Evolutionary conservation across 73 alveolate genomes (phyloP).

Genomic region (Tetrahymena malaccensis): DNA sequence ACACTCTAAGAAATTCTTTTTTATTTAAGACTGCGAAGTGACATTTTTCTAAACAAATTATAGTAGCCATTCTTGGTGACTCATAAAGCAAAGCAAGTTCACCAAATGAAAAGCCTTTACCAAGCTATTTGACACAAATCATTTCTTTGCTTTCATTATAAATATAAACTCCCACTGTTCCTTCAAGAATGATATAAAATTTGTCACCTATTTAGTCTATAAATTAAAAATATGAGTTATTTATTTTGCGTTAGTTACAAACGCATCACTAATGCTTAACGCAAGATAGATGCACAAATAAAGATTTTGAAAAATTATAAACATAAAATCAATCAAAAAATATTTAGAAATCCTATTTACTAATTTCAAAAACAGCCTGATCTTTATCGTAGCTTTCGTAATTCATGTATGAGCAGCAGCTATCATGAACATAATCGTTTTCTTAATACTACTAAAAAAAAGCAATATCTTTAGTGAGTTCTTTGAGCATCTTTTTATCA

Average conservation of each 20-base stretch:
- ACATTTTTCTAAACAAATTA: neutral
- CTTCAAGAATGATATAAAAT: neutral
- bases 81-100: neutral
- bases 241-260: neutral
- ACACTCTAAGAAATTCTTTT: neutral
- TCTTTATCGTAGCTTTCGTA: neutral
- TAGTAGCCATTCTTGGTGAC: slow-evolving; percentile 6
- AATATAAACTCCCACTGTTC: neutral
- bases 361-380: neutral
- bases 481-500: neutral
- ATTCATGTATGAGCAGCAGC: neutral
- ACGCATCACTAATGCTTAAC: neutral
- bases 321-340: too few relatives aligned
- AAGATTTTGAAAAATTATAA: too few relatives aligned
- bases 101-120: neutral
- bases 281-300: neutral
- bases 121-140: neutral
- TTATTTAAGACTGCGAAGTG: neutral
- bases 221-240: neutral
- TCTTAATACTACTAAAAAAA: neutral
- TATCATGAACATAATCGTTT: neutral
- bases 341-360: neutral
- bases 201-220: neutral
- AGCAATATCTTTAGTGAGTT: neutral
- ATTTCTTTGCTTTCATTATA: neutral